Base-by-base conservation (phyloP, 306 rosid species). In the Rubus idaeus region DNA sequence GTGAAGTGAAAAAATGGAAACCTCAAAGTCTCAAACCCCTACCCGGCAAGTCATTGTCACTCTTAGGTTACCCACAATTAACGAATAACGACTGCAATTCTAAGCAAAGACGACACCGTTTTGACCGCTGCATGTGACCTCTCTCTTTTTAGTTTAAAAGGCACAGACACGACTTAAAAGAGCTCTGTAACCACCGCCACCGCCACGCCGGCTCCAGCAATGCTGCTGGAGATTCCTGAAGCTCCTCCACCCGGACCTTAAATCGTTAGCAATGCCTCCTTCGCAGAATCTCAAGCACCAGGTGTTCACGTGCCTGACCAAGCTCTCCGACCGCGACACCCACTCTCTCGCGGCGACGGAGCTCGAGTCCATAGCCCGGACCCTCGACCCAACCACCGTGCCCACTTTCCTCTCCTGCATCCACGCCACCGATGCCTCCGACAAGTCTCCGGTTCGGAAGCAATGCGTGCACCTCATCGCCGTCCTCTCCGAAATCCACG, bases 291-390 rank as follows among this genome's bases (percentile, higher is more conserved):
- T 92, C 52, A 92, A 92, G 88, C 97, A 88, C 75, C 89, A 89
- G 39, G 88, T 96, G 55, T 85, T 92, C 83, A 80, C 91, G 2
- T 92, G 94, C 88, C 89, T 96, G n/a, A 86, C 91, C 56, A 96
- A 88, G 85, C 98, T 96, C 82, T 89, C 99, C 68, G 99, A 96
- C 86, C 92, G 99, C 3, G 99, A 96, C 52, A 96, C 99, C 3
- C 90, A 92, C 50, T 79, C 96, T 40, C 60, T 88, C 23, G 98
- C 99, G 17, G 79, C 76, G 60, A 39, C 69, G 5, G 98, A 96
- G 68, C 98, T 96, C 8, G 88, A 89, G 35, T 88, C 94, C 45
- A 88, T 96, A 11, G 98, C 96, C 44, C 93, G 88, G 14, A 84
- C 18, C 9, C 91, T 96, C 4, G 93, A 92, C 51, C 70, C 82